phyloP scores from a whole-genome alignment of 2,329 filamentous ascomycete species.

The Coniochaeta hoffmannii region DNA sequence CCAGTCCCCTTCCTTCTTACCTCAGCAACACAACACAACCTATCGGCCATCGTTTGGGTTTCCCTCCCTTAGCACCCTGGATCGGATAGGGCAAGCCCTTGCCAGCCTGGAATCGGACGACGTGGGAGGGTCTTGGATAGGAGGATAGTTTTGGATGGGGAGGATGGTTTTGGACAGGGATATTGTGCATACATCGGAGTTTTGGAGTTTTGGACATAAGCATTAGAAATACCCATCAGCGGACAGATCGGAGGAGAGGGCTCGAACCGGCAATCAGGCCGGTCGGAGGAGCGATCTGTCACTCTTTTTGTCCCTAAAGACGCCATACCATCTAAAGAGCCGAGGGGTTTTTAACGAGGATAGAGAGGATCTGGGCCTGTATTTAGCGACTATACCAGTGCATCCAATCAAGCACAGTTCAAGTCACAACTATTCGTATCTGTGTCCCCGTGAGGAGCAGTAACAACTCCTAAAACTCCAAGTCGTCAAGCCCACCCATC shows the following conservation, averaged over 20 bases:
- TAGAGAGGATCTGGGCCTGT: neutral
- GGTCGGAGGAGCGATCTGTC: neutral
- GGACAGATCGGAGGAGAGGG: neutral
- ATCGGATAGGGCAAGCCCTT: no score
- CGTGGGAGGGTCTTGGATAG: no score
- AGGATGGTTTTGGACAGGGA: neutral
- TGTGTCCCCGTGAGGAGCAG: no score
- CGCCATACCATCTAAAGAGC: neutral
- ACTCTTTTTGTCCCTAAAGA: neutral
- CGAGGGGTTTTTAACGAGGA: neutral
- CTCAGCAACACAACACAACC: no score
- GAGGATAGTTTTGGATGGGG: no score
- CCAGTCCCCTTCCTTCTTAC: no score
- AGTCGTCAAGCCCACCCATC: neutral
- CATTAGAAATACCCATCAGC: no score
- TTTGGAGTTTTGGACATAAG: neutral
- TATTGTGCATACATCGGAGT: neutral
- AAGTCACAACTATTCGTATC: neutral
- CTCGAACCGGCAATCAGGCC: neutral
- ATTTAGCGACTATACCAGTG: neutral
- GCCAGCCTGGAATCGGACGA: no score
- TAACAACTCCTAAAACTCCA: neutral
- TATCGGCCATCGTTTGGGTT: no score
- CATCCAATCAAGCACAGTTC: neutral
- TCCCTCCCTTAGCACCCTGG: no score